These are phyloP conservation scores for Trichoderma orchidacearum DNA, from an alignment of 495 filamentous ascomycete species.

Conservation along the genomic window DNA sequence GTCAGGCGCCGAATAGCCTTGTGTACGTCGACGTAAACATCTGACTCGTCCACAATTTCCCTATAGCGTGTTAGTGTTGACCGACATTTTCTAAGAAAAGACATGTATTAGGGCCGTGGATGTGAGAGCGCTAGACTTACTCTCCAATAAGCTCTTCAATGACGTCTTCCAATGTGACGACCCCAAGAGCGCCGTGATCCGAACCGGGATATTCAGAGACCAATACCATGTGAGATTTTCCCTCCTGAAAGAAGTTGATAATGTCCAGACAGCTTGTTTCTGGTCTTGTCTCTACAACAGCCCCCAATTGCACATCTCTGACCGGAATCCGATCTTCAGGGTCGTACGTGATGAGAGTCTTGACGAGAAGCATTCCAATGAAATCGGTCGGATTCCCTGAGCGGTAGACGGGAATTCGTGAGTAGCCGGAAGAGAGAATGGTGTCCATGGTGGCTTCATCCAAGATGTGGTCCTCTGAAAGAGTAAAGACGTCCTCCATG, in stretches of 20 bases:
- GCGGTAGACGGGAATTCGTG: constrained; percentile 84
- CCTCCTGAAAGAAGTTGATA: constrained; percentile 98
- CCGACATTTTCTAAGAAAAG: too few species aligned
- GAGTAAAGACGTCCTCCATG: constrained; percentile 91
- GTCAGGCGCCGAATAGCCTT: constrained; percentile 73
- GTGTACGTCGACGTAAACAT: constrained; percentile 92
- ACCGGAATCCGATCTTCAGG: constrained; percentile 81
- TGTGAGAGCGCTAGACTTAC: constrained; percentile 38
- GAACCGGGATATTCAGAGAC: constrained; percentile 84
- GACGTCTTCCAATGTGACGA: constrained; percentile 93
- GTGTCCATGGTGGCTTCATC: constrained; percentile 86
- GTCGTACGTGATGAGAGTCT: constrained; percentile 97
- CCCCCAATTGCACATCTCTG: constrained; percentile 80
- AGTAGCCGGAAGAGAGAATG: constrained; percentile 88
- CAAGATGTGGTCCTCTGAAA: constrained; percentile 82
- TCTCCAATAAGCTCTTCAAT: constrained; percentile 98
- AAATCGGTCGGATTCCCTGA: constrained; percentile 76
- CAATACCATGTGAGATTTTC: constrained; percentile 97
- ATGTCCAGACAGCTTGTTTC: constrained; percentile 96
- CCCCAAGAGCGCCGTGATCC: constrained; percentile 76
- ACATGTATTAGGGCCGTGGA: not conserved
- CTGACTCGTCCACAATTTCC: constrained; percentile 73
- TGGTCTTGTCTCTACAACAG: constrained; percentile 83
- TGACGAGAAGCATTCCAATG: constrained; percentile 93
- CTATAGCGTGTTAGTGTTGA: constrained; percentile 19